Conservation (phyloP, 164 flowering plant genomes). For the Echeveria elegans region DNA sequence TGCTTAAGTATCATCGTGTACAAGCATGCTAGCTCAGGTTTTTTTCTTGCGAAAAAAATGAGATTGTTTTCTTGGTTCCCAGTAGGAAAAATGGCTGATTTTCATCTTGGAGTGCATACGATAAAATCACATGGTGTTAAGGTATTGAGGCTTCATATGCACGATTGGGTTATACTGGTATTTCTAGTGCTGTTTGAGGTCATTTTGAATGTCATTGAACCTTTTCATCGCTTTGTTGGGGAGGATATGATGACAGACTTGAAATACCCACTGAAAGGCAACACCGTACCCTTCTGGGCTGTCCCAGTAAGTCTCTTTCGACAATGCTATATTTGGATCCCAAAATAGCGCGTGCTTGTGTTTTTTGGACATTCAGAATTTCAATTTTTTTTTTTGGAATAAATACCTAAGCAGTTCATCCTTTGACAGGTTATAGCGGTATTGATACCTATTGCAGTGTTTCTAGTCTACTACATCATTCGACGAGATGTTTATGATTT, state of each 20-base stretch:
- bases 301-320: slow-evolving; percentile 43
- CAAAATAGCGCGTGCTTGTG: no score
- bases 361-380: background rate
- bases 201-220: slow-evolving; percentile 49
- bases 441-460: slow-evolving; percentile 36
- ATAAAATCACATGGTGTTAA: slow-evolving; percentile 66
- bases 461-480: slow-evolving; percentile 32
- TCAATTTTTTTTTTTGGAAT: background rate
- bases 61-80: slow-evolving; percentile 3
- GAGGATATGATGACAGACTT: slow-evolving; percentile 71
- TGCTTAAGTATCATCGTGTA: background rate
- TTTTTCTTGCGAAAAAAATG: background rate
- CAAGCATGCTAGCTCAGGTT: background rate
- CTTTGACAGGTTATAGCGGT: slow-evolving; percentile 37
- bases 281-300: slow-evolving; percentile 72
- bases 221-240: slow-evolving; percentile 90
- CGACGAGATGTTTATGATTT: slow-evolving; percentile 50
- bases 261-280: slow-evolving; percentile 51
- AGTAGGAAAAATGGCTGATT: slow-evolving; percentile 53
- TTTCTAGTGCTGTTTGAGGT: slow-evolving; percentile 53
- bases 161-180: slow-evolving; percentile 75
- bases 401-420: background rate
- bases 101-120: slow-evolving; percentile 32
- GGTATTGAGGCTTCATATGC: slow-evolving; percentile 64
- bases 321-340: background rate